These are phyloP conservation scores for Albophoma yamanashiensis DNA, from an alignment of 2,329 filamentous ascomycete genomes.

Conservation along the genomic window DNA sequence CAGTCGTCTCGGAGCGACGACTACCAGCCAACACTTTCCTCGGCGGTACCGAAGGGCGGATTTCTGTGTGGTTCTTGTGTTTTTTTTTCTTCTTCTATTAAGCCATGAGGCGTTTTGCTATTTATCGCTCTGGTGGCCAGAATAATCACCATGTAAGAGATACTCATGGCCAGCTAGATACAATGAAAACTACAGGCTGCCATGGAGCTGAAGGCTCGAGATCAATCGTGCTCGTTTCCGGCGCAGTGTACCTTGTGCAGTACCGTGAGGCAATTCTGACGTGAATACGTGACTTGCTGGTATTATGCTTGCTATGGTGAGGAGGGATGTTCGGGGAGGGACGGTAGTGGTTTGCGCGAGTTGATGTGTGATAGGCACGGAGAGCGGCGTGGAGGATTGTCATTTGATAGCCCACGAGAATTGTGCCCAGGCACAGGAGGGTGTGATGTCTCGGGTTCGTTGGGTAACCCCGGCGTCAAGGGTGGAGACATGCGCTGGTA, in stretches of 20 bases:
- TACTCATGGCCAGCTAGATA: constrained; percentile 5
- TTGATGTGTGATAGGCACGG: constrained; percentile 6
- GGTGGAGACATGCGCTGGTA: constrained; percentile 17
- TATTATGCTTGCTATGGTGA: constrained; percentile 1
- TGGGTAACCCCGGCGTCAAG: constrained; percentile 10
- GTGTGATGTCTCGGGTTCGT: constrained; percentile 6
- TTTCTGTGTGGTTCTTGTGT: neutral
- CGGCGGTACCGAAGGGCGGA: neutral
- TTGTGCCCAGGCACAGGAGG: constrained; percentile 1
- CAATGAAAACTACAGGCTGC: neutral
- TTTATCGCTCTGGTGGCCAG: constrained; percentile 6
- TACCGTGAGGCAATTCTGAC: neutral
- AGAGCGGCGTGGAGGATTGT: neutral
- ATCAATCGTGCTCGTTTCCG: neutral
- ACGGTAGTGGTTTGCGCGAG: constrained; percentile 29
- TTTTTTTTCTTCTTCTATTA: neutral
- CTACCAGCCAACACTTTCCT: neutral
- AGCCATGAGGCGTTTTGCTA: constrained; percentile 4
- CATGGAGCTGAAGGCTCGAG: neutral
- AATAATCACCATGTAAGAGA: constrained; percentile 6
- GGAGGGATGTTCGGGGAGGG: constrained; percentile 10
- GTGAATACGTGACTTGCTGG: neutral
- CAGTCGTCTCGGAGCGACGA: neutral
- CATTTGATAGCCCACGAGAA: neutral
- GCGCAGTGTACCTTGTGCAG: neutral